Evolutionary conservation across 768 basidiomycete species (phyloP).

Genomic region (Suillus clintonianus): DNA sequence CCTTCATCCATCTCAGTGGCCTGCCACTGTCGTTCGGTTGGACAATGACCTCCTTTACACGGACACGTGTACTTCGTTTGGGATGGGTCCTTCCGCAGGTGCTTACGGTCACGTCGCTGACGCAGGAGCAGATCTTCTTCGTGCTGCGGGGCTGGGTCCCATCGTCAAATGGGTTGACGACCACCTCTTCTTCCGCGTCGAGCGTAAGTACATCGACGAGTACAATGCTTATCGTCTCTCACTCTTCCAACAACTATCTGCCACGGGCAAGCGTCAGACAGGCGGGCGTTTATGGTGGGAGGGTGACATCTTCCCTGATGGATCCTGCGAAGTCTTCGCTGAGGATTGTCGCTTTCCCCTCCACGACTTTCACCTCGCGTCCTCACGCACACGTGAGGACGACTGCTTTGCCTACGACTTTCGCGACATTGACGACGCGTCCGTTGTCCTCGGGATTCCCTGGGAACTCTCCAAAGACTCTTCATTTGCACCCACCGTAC

Average conservation of each 20-base stretch:
- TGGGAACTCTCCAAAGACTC: constrained; percentile 18
- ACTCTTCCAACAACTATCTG: constrained; percentile 30
- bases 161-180: background rate
- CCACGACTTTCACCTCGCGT: too few species aligned
- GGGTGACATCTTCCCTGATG: too few species aligned
- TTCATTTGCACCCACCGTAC: too few species aligned
- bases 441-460: constrained; percentile 21
- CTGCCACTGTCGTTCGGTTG: constrained; percentile 22
- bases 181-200: constrained; percentile 13
- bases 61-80: background rate
- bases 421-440: too few species aligned
- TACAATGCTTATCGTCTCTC: too few species aligned
- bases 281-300: too few species aligned
- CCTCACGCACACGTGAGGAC: too few species aligned
- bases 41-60: constrained; percentile 11
- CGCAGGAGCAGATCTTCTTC: background rate
- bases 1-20: constrained; percentile 28
- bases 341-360: too few species aligned
- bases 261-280: too few species aligned
- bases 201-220: background rate
- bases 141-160: background rate
- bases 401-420: too few species aligned
- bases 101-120: constrained; percentile 1
- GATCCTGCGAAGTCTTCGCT: too few species aligned
- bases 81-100: background rate